Evolutionary conservation across 176 grass and related monocot species (phyloP).

Genomic region (Avena insularis): DNA sequence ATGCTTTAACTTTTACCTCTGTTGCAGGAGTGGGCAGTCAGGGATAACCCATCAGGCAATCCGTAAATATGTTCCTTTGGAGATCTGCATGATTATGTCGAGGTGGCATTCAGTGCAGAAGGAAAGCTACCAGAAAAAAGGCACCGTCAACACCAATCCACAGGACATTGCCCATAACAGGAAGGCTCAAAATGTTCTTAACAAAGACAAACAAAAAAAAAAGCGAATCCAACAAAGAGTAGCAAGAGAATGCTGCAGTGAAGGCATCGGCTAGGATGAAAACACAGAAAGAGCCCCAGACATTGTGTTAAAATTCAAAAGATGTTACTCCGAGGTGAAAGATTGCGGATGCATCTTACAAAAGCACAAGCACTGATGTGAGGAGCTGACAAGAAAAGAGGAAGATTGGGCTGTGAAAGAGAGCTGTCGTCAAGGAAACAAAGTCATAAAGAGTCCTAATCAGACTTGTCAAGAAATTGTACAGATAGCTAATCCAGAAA

Average conservation of each 20-base stretch:
- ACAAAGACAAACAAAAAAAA: neutral
- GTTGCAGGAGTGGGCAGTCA: slow-evolving; percentile 28
- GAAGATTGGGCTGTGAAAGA: slow-evolving; percentile 26
- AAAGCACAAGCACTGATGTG: neutral
- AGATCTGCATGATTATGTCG: slow-evolving; percentile 38
- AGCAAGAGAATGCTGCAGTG: neutral
- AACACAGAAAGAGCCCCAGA: neutral
- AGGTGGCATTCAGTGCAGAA: neutral
- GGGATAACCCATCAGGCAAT: neutral
- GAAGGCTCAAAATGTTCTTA: slow-evolving; percentile 17
- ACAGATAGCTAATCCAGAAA: neutral
- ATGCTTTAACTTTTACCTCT: slow-evolving; percentile 15
- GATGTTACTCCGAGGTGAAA: neutral
- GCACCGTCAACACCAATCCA: neutral
- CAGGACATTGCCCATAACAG: neutral
- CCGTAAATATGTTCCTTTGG: neutral
- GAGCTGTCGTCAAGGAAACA: neutral
- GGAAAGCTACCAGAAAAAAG: slow-evolving; percentile 1
- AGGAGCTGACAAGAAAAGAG: slow-evolving; percentile 19
- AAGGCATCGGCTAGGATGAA: neutral
- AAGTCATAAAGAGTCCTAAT: too few species aligned
- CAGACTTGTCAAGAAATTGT: too few species aligned
- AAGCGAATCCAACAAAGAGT: neutral
- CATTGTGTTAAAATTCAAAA: neutral
- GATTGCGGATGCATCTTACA: neutral